A percentile compares a stretch with the other conserved stretches of the same genome.
Conservation (phyloP, 2,329 filamentous ascomycete species). For the Teratosphaeriaceae sp. region DNA sequence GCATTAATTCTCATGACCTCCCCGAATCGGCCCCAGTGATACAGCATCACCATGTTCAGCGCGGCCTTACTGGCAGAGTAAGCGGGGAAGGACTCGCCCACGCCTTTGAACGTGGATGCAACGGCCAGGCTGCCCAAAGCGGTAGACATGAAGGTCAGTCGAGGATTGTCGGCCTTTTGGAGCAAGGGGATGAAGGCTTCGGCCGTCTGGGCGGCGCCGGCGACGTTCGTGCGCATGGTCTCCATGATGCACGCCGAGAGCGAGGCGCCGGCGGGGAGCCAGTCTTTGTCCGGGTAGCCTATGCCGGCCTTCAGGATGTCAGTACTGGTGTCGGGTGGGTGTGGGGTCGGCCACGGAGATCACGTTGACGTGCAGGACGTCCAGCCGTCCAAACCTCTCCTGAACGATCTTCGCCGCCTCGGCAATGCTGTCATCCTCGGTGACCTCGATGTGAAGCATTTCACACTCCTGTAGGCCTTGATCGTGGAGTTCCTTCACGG, state of each 20-base stretch:
- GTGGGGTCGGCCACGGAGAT: not conserved
- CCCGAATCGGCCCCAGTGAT: constrained; percentile 6
- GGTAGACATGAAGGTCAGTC: constrained; percentile 21
- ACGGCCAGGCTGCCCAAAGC: constrained; percentile 10
- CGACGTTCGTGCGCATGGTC: constrained; percentile 21
- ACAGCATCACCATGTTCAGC: constrained; percentile 13
- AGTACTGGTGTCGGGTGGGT: not conserved
- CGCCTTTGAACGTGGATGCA: not conserved
- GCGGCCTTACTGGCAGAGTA: constrained; percentile 12
- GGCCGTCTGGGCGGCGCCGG: constrained; percentile 16
- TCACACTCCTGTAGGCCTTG: constrained; percentile 26
- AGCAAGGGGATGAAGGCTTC: constrained; percentile 22
- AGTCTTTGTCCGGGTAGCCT: not conserved
- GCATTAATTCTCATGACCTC: constrained; percentile 10
- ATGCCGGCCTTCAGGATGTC: constrained; percentile 31
- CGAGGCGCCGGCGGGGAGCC: not conserved
- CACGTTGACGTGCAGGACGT: constrained; percentile 19
- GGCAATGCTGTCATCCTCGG: constrained; percentile 35
- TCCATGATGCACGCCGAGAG: constrained; percentile 5
- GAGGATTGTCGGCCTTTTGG: constrained; percentile 11
- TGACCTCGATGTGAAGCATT: constrained; percentile 37
- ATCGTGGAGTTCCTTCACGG: constrained; percentile 23
- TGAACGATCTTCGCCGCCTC: constrained; percentile 28
- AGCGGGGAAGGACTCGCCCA: constrained; percentile 9
- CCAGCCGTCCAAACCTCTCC: constrained; percentile 22